Evolutionary conservation across 2,329 filamentous ascomycete genomes (phyloP), one percentile per base, ranked within the genome.

Genomic region (Hymenoscyphus fructigenus): DNA sequence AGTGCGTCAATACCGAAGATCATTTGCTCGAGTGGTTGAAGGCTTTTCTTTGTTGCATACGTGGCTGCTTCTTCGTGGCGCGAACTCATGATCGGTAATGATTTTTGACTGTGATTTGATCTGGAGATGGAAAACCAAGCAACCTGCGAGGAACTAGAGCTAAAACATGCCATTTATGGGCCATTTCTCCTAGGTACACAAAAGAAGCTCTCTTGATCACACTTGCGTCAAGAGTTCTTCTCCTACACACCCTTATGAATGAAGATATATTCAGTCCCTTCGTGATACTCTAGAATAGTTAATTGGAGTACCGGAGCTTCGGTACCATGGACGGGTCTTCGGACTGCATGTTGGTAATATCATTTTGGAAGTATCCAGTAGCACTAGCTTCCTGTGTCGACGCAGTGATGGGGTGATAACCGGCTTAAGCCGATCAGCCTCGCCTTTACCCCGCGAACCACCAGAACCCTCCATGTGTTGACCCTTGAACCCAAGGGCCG

Each of bases 361-460:
- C 36, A 38, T 38, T 38, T 17, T 38, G 36, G 36, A 38, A 38
- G 47, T 53, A 53, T 23, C 20, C 47, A 47, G n/a, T 26, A 26
- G 47, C 47, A 53, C 20, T 53, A 53, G n/a, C 41, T 23, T 23
- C 7, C 14, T 44, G 38, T 47, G 44, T 47, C 17, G 20, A 23
- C 12, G 20, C 20, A 53, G 12, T 23, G 47, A 53, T 53, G 20
- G 47, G 47, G 47, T 26, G 20, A 53, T 53, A 53, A 26, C 47
- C 47, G 47, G 47, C 47, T 26, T 26, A 26, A 23, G 20, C 47
- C 47, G 47, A 28, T 26, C 41, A 47, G 47, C 12, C 47, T 53
- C 47, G 47, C 47, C 47, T 53, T 53, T 53, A 53, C 47, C 47
- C 47, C 47, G 47, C 47, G 47, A 53, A 26, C 12, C 41, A 47